Percentiles rank a stretch among this genome's conserved stretches.
Conservation (phyloP, 1,284 basidiomycete genomes). For the Trichosporon inkin region DNA sequence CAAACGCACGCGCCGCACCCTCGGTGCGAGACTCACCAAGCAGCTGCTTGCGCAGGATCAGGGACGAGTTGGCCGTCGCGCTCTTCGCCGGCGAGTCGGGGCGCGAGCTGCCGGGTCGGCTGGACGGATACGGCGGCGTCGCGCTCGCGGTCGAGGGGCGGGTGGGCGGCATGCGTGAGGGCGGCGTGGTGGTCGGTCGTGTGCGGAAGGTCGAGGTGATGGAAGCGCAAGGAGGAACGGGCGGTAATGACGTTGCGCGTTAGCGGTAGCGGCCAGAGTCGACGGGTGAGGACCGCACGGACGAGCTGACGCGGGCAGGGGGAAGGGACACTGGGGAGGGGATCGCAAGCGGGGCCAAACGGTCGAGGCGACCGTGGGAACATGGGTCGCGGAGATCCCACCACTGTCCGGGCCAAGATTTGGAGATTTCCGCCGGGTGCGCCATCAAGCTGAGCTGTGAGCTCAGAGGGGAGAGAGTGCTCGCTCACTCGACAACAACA, state of each 20-base stretch:
- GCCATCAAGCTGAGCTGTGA: too few relatives aligned
- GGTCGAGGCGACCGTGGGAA: too few relatives aligned
- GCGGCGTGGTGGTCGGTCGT: background rate
- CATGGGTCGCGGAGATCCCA: too few relatives aligned
- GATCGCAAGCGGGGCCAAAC: too few relatives aligned
- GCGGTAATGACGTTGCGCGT: background rate
- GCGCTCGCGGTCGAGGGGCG: slow-evolving; percentile 24
- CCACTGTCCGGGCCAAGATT: background rate
- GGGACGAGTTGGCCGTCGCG: slow-evolving; percentile 42
- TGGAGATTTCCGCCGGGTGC: background rate
- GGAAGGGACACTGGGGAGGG: background rate
- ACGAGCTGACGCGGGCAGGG: background rate
- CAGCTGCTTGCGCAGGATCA: slow-evolving; percentile 74
- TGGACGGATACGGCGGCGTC: slow-evolving; percentile 33
- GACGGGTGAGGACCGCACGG: background rate
- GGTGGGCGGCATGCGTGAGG: slow-evolving; percentile 32
- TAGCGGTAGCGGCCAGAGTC: background rate
- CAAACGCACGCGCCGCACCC: too few relatives aligned
- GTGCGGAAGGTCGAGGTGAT: background rate
- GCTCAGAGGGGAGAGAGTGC: too few relatives aligned
- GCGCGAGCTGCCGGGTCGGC: slow-evolving; percentile 37
- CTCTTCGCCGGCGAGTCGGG: slow-evolving; percentile 33
- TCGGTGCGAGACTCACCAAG: slow-evolving; percentile 39
- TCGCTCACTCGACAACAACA: background rate
- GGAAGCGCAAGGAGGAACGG: background rate